These are phyloP conservation scores for Rugonectria rugulosa DNA, from an alignment of 2,329 filamentous ascomycete genomes.

Conservation along the genomic window DNA sequence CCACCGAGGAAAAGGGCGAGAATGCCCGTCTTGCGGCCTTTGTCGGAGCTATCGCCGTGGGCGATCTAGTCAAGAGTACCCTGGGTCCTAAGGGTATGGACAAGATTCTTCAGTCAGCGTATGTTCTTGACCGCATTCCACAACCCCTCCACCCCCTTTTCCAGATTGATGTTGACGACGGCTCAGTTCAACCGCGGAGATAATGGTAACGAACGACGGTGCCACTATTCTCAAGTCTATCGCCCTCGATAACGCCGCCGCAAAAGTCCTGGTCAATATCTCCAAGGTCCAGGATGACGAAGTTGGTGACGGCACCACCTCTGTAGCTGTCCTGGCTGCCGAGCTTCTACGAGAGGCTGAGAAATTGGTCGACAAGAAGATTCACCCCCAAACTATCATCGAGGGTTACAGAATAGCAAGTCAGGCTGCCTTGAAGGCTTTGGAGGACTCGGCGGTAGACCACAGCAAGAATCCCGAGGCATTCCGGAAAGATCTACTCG, in stretches of 20 bases:
- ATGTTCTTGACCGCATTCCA: conserved; percentile 50
- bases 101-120: conserved; percentile 96
- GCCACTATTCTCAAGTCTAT: conserved; percentile 98
- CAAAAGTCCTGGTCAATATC: conserved; percentile 98
- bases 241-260: conserved; percentile 96
- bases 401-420: conserved; percentile 99
- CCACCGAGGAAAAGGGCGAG: conserved; percentile 97
- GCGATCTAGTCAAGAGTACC: conserved; percentile 96
- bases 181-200: conserved; percentile 86
- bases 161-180: conserved; percentile 28
- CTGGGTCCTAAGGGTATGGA: conserved; percentile 99
- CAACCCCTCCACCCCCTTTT: conserved; percentile 19
- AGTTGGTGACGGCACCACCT: conserved; percentile 97
- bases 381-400: conserved; percentile 99
- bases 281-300: conserved; percentile 99
- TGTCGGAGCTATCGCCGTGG: conserved; percentile 96
- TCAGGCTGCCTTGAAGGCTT: conserved; percentile 81
- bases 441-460: conserved; percentile 86
- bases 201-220: conserved; percentile 98
- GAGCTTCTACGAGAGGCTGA: conserved; percentile 96
- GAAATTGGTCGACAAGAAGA: conserved; percentile 97
- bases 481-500: conserved; percentile 88
- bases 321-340: conserved; percentile 93
- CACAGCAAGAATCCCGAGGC: conserved; percentile 83
- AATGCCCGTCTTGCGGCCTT: conserved; percentile 99